Percentiles rank a stretch among this genome's conserved stretches.
These are phyloP conservation scores for Luffa aegyptiaca DNA, from an alignment of 306 rosid species.

Conservation along the genomic window DNA sequence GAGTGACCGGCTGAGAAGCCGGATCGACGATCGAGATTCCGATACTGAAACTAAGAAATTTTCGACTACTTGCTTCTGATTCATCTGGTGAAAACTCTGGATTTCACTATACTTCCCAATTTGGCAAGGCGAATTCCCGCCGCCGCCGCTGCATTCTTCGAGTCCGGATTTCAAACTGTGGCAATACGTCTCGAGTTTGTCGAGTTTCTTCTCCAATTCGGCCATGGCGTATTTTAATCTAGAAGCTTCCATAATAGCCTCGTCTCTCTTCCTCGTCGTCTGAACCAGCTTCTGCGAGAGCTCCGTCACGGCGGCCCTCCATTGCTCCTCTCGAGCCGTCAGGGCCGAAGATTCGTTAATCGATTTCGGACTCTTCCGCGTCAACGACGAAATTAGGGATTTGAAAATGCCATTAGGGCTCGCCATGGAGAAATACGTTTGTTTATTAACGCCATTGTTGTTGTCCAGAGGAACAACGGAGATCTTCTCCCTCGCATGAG, in stretches of 20 bases:
- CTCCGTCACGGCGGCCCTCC: constrained; percentile 75
- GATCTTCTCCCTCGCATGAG: constrained; percentile 68
- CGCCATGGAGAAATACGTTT: constrained; percentile 40
- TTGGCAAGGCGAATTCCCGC: constrained; percentile 14
- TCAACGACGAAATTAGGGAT: constrained; percentile 60
- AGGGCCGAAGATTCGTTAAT: constrained; percentile 1
- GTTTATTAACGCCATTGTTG: constrained; percentile 19
- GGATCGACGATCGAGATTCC: constrained; percentile 53
- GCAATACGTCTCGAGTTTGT: constrained; percentile 81
- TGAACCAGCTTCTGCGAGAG: constrained; percentile 81
- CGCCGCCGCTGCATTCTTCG: constrained; percentile 57
- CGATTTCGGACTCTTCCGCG: constrained; percentile 63
- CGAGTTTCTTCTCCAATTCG: constrained; percentile 79
- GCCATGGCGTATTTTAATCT: constrained; percentile 64
- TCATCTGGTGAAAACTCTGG: constrained; percentile 12
- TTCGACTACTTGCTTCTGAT: constrained; percentile 30
- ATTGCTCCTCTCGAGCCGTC: constrained; percentile 60
- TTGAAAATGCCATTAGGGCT: constrained; percentile 76
- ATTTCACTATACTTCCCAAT: neutral
- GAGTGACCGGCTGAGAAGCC: constrained; percentile 59
- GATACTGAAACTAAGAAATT: constrained; percentile 58
- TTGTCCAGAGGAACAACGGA: constrained; percentile 63
- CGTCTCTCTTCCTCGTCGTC: constrained; percentile 64
- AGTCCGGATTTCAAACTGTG: constrained; percentile 66
- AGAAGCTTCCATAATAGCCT: constrained; percentile 73